phyloP scores from a whole-genome alignment of 805 yeast species.

The Nakazawaea siamensis region DNA sequence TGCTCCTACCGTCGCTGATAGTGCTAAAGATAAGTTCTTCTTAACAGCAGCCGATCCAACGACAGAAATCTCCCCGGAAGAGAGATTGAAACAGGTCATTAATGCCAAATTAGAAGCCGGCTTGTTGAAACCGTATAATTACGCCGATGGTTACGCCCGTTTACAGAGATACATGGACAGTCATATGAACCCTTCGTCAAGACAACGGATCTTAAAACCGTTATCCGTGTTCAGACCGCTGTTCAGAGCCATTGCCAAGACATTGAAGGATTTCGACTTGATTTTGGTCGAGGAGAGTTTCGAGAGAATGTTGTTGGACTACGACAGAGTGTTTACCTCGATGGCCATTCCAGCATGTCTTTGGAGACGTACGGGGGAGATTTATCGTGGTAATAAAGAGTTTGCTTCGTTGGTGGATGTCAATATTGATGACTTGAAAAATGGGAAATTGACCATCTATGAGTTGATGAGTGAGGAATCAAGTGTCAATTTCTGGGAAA shows the following conservation, averaged over 20 bases:
- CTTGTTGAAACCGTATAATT: slow-evolving; percentile 82
- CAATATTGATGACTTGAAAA: slow-evolving; percentile 80
- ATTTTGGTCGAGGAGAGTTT: slow-evolving; percentile 90
- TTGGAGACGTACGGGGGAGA: slow-evolving; percentile 96
- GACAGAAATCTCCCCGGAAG: slow-evolving; percentile 89
- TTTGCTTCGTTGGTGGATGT: slow-evolving; percentile 92
- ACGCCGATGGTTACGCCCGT: slow-evolving; percentile 88
- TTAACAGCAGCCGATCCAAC: slow-evolving; percentile 97
- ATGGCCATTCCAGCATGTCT: slow-evolving; percentile 98
- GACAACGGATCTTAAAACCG: slow-evolving; percentile 82
- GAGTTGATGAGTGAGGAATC: slow-evolving; percentile 94
- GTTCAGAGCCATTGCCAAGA: slow-evolving; percentile 84
- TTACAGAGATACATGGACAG: slow-evolving; percentile 87
- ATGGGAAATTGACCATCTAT: slow-evolving; percentile 86
- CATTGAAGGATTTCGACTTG: slow-evolving; percentile 83
- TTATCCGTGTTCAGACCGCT: slow-evolving; percentile 84
- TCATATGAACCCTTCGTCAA: slow-evolving; percentile 76
- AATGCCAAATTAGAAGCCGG: slow-evolving; percentile 95
- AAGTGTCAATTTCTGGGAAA: slow-evolving; percentile 96
- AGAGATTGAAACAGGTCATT: slow-evolving; percentile 84
- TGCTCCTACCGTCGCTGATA: slow-evolving; percentile 42
- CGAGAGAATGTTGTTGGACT: slow-evolving; percentile 87
- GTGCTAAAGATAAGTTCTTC: slow-evolving; percentile 89
- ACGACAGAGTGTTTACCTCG: slow-evolving; percentile 90
- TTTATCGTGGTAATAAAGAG: slow-evolving; percentile 90